These are phyloP conservation scores for Candida sanyaensis DNA, from an alignment of 1,139 yeast genomes.

Conservation along the genomic window DNA sequence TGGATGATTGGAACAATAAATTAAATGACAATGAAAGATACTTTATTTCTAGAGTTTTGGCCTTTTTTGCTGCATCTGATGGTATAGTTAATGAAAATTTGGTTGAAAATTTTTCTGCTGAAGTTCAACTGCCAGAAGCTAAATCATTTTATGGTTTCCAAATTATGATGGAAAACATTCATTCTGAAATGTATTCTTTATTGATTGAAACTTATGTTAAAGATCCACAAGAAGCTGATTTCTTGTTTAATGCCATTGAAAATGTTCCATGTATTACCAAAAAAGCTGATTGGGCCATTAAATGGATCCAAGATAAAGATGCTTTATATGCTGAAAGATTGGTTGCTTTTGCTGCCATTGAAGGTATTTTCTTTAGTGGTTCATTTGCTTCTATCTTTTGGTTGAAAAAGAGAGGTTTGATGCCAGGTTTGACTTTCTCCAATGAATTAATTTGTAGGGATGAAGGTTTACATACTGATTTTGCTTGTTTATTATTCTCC, in stretches of 20 bases:
- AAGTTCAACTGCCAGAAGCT: conserved; percentile 97
- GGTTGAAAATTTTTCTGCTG: conserved; percentile 95
- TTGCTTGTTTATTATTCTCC: conserved; percentile 92
- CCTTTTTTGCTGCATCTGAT: conserved; percentile 98
- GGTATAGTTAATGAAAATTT: conserved; percentile 97
- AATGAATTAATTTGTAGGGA: conserved; percentile 97
- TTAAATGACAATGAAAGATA: conserved; percentile 87
- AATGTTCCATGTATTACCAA: conserved; percentile 91
- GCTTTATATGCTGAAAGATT: conserved; percentile 93
- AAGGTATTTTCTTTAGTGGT: conserved; percentile 97
- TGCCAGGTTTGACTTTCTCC: conserved; percentile 98
- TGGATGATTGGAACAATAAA: conserved; percentile 83
- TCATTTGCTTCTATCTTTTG: conserved; percentile 98
- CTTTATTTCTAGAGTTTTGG: conserved; percentile 88
- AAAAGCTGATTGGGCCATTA: conserved; percentile 97
- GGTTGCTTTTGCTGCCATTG: conserved; percentile 98
- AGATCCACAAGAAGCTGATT: conserved; percentile 90
- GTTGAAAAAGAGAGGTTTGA: conserved; percentile 95
- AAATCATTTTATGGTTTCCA: conserved; percentile 99
- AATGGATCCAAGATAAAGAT: conserved; percentile 89
- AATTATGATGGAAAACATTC: conserved; percentile 99
- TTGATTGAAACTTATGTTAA: conserved; percentile 93
- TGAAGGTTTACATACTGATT: conserved; percentile 98
- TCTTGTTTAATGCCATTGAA: conserved; percentile 90
- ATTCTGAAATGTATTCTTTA: conserved; percentile 94